Percentiles rank a stretch among this genome's conserved stretches.
Conservation (phyloP, 225 moss, liverwort and hornwort genomes). For the Rhytidiadelphus loreus region DNA sequence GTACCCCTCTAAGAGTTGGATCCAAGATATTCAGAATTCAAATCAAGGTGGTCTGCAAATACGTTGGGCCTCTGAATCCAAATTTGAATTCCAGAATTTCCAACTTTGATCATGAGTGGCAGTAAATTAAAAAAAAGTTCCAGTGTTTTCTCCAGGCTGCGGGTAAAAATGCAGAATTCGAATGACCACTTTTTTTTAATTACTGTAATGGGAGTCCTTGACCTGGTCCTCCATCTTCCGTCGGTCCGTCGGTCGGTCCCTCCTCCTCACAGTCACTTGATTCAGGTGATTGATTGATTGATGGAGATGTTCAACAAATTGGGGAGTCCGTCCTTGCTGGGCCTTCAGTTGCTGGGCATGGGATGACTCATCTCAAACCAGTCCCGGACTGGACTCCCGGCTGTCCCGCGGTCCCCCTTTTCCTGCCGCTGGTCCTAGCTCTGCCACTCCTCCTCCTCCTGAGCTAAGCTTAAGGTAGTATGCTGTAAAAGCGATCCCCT, state of each 20-base stretch:
- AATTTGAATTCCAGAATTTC: background rate
- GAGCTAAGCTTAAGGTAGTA: too few relatives aligned
- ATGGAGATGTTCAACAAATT: background rate
- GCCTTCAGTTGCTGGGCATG: too few relatives aligned
- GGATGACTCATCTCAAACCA: background rate
- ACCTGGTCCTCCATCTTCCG: background rate
- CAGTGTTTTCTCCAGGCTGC: too few relatives aligned
- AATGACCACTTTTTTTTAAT: background rate
- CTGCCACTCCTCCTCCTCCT: too few relatives aligned
- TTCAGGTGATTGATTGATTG: background rate
- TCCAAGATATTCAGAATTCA: too few relatives aligned
- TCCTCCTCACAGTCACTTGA: background rate
- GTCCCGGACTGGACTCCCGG: too few relatives aligned
- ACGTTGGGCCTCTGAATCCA: background rate
- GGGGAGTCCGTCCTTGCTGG: background rate
- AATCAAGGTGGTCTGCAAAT: too few relatives aligned
- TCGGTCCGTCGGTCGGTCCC: too few relatives aligned
- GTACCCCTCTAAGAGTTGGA: too few relatives aligned
- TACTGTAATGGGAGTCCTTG: background rate
- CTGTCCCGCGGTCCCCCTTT: too few relatives aligned
- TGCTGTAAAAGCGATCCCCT: too few relatives aligned
- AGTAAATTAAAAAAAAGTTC: background rate
- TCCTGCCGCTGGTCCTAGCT: too few relatives aligned
- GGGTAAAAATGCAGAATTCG: rapidly evolving
- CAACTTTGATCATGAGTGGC: background rate